phyloP scores from a whole-genome alignment of 1,139 yeast species.

The Yamadazyma spencermartinsiae region DNA sequence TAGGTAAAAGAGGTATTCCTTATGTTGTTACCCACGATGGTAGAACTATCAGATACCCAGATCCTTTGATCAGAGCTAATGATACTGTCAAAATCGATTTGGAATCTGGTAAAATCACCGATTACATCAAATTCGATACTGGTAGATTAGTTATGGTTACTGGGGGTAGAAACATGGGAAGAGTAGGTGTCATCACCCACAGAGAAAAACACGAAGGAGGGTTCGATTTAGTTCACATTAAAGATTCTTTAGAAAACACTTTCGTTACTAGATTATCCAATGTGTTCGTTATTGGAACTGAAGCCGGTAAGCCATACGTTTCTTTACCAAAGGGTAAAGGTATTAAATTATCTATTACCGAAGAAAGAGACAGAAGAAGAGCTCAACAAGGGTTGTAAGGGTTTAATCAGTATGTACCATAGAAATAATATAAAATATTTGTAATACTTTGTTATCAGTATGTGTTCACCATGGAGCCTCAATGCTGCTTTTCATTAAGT shows the following conservation, averaged over 20 bases:
- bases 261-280: constrained; percentile 97
- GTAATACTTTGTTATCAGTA: no score
- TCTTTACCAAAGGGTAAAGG: constrained; percentile 99
- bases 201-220: constrained; percentile 99
- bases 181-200: constrained; percentile 98
- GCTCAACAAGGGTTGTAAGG: constrained; percentile 60
- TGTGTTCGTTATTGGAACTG: constrained; percentile 93
- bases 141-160: constrained; percentile 97
- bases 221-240: constrained; percentile 97
- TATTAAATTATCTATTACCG: constrained; percentile 95
- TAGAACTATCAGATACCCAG: constrained; percentile 99
- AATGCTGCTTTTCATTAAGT: no score
- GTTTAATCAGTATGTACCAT: no score
- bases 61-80: constrained; percentile 92
- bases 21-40: constrained; percentile 99
- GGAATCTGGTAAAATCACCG: constrained; percentile 92
- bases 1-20: constrained; percentile 98
- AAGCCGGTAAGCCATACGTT: constrained; percentile 95
- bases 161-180: constrained; percentile 99
- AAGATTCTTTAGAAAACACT: constrained; percentile 95
- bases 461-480: no score
- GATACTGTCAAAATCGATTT: constrained; percentile 97
- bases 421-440: no score
- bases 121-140: constrained; percentile 90
- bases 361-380: constrained; percentile 99